phyloP scores from a whole-genome alignment of 2,329 filamentous ascomycete species.

The Cladosporium sp. region DNA sequence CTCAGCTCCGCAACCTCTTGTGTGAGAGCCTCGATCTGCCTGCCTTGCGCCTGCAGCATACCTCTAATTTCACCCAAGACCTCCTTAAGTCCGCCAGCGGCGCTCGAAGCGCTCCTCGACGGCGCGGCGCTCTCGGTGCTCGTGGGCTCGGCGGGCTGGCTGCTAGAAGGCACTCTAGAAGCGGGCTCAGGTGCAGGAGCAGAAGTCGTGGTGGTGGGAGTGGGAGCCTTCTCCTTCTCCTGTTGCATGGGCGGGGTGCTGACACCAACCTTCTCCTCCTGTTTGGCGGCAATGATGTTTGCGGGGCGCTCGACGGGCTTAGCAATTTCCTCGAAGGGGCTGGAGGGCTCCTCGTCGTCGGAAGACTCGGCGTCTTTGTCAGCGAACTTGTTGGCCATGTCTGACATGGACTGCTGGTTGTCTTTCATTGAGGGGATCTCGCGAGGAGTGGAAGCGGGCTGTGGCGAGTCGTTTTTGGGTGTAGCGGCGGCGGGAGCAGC shows the following conservation, averaged over 20 bases:
- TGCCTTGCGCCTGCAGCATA: conserved; percentile 69
- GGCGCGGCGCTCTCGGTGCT: conserved; percentile 22
- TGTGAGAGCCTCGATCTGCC: conserved; percentile 69
- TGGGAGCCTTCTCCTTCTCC: not conserved
- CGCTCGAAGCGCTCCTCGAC: conserved; percentile 36
- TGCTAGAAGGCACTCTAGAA: conserved; percentile 10
- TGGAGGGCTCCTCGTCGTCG: conserved; percentile 54
- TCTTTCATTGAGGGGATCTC: conserved; percentile 66
- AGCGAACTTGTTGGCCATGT: conserved; percentile 78
- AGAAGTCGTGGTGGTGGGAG: conserved; percentile 18
- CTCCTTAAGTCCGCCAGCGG: conserved; percentile 52
- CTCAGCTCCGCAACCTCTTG: conserved; percentile 69
- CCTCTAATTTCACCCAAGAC: conserved; percentile 71
- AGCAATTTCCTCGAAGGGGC: conserved; percentile 79
- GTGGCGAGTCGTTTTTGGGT: conserved; percentile 34
- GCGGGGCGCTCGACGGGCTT: conserved; percentile 63
- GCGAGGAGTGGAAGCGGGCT: conserved; percentile 36
- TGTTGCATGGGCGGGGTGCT: conserved; percentile 27
- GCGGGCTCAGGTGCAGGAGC: conserved; percentile 21
- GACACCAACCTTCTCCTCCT: conserved; percentile 35
- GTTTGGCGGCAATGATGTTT: conserved; percentile 23
- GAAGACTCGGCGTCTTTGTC: conserved; percentile 61
- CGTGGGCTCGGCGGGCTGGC: conserved; percentile 2
- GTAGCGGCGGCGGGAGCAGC: conserved; percentile 40
- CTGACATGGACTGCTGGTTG: conserved; percentile 80